Percentiles rank a stretch among this genome's conserved stretches.
These are phyloP conservation scores for Carnegiea gigantea DNA, from an alignment of 179 eudicot species.

Conservation along the genomic window DNA sequence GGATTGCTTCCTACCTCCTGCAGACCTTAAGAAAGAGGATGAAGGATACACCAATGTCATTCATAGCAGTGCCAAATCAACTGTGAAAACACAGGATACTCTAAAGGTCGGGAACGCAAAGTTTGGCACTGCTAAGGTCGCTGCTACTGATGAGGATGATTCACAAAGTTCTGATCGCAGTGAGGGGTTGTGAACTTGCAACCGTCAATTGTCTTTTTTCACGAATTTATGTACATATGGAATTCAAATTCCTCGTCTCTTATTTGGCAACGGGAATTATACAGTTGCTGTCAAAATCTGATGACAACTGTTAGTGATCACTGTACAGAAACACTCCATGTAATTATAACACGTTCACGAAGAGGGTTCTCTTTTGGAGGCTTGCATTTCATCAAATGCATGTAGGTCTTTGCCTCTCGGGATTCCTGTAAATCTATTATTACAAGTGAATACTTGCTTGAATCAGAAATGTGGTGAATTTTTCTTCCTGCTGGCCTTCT, in stretches of 20 bases:
- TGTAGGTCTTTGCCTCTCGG: background rate
- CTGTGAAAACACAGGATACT: conserved; percentile 23
- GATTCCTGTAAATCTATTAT: background rate
- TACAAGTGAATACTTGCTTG: conserved; percentile 6
- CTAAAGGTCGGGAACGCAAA: conserved; percentile 16
- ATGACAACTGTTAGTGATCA: background rate
- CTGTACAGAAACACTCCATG: background rate
- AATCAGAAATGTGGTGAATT: background rate
- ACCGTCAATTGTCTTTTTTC: background rate
- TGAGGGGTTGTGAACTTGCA: background rate
- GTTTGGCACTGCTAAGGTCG: conserved; percentile 41
- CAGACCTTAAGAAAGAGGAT: conserved; percentile 67
- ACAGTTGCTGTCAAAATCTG: background rate
- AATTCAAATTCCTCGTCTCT: background rate
- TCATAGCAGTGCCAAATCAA: conserved; percentile 14
- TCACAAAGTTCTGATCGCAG: background rate
- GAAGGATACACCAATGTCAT: conserved; percentile 31
- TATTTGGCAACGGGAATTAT: background rate
- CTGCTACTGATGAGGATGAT: conserved; percentile 48
- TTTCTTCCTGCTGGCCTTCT: background rate
- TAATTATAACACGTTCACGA: background rate
- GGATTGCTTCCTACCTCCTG: conserved; percentile 79
- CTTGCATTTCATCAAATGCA: background rate
- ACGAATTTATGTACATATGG: conserved; percentile 27
- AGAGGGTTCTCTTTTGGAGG: conserved; percentile 11